Evolutionary conservation across 768 basidiomycete species (phyloP).

Genomic region (Pilatotrama ljubarskyi): DNA sequence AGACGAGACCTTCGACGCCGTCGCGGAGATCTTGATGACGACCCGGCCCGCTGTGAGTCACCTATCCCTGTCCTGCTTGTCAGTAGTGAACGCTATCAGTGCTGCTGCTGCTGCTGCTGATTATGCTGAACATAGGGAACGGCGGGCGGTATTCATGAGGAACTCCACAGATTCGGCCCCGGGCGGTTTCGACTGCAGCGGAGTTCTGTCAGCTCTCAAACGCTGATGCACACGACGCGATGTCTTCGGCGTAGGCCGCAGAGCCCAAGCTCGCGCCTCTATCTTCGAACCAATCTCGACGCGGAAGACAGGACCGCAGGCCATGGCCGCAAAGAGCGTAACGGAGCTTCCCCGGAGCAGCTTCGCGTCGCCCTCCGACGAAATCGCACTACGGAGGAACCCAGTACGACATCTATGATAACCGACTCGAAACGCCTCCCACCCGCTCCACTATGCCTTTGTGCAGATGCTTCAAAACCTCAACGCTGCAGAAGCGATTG

Average conservation of each 20-base stretch:
- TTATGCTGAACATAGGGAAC: no score
- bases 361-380: constrained; percentile 1
- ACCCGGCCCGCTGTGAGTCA: no score
- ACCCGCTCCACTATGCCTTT: no score
- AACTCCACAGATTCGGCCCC: no score
- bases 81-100: no score
- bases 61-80: no score
- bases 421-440: background rate
- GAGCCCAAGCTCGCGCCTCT: no score
- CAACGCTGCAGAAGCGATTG: no score
- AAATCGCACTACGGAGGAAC: background rate
- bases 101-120: no score
- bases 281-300: background rate
- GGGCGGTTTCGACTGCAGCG: no score
- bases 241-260: background rate
- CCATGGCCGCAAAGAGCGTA: background rate
- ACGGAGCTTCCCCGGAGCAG: constrained; percentile 9
- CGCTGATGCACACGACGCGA: background rate
- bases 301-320: background rate
- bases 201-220: background rate
- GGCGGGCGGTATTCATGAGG: no score
- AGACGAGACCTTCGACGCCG: background rate
- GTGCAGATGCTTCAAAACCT: no score
- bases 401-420: background rate
- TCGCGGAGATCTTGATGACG: background rate